Evolutionary conservation across 1,284 basidiomycete genomes (phyloP).

Genomic region (Lentinula novae-zelandiae): DNA sequence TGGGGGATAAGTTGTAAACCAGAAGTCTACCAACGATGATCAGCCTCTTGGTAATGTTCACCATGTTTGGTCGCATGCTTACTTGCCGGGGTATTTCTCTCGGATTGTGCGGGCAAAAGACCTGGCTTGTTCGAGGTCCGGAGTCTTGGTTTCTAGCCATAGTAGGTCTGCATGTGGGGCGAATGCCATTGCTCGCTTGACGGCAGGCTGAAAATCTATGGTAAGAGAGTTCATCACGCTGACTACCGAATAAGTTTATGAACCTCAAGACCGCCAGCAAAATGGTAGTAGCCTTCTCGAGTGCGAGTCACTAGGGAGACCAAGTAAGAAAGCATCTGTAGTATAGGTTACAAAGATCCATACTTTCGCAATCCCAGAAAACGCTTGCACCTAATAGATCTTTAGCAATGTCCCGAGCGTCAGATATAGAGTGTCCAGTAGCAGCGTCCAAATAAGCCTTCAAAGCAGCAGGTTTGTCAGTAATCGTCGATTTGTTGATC

Average conservation of each 20-base stretch:
- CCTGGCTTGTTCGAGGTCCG: slow-evolving; percentile 77
- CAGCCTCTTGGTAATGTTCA: not conserved
- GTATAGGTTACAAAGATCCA: slow-evolving; percentile 23
- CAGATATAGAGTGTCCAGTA: slow-evolving; percentile 68
- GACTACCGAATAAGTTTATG: slow-evolving; percentile 8
- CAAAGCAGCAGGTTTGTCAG: slow-evolving; percentile 52
- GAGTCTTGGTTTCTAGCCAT: slow-evolving; percentile 89
- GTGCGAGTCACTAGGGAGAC: slow-evolving; percentile 70
- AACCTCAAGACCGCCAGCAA: slow-evolving; percentile 76
- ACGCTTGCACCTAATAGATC: slow-evolving; percentile 69
- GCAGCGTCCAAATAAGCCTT: slow-evolving; percentile 45
- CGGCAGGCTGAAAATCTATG: slow-evolving; percentile 52
- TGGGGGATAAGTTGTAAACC: slow-evolving; percentile 93
- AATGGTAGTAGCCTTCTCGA: slow-evolving; percentile 90
- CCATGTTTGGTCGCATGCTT: slow-evolving; percentile 17
- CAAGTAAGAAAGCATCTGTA: slow-evolving; percentile 1
- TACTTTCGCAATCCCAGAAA: slow-evolving; percentile 87
- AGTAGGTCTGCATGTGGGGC: slow-evolving; percentile 83
- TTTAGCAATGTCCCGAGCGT: slow-evolving; percentile 70
- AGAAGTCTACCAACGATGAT: slow-evolving; percentile 55
- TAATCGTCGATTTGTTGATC: slow-evolving; percentile 44
- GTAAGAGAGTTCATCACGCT: slow-evolving; percentile 4
- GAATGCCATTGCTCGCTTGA: slow-evolving; percentile 77
- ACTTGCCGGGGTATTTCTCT: slow-evolving; percentile 72
- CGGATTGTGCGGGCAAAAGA: slow-evolving; percentile 78